Conservation (phyloP, 495 filamentous ascomycete species). For the Podospora anserina region DNA sequence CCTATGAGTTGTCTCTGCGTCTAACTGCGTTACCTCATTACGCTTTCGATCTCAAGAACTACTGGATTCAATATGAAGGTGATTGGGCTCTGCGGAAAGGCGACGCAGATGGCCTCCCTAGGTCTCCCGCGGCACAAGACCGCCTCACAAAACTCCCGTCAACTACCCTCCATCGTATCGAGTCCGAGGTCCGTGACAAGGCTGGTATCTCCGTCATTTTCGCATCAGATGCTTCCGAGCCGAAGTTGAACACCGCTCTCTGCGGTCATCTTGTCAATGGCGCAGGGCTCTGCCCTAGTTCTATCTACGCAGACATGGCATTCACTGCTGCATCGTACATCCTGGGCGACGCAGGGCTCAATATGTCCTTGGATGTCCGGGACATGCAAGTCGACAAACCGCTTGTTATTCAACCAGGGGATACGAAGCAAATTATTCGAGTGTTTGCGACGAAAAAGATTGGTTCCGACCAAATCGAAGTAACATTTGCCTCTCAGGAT, state of each 20-base stretch:
- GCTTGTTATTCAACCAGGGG: constrained; percentile 45
- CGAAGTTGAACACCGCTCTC: constrained; percentile 52
- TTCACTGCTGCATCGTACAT: constrained; percentile 60
- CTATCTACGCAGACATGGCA: constrained; percentile 65
- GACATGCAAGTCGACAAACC: constrained; percentile 56
- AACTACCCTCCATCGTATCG: constrained; percentile 41
- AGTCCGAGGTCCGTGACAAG: constrained; percentile 40
- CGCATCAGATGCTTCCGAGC: constrained; percentile 54
- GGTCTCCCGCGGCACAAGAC: constrained; percentile 43
- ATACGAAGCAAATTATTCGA: constrained; percentile 15
- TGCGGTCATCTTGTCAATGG: constrained; percentile 63
- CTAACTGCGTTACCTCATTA: constrained; percentile 67
- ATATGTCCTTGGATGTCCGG: constrained; percentile 43
- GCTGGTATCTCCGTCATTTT: constrained; percentile 46
- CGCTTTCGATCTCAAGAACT: constrained; percentile 72
- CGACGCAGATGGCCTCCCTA: neutral
- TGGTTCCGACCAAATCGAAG: constrained; percentile 14
- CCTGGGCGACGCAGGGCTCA: constrained; percentile 41
- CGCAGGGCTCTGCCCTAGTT: constrained; percentile 36
- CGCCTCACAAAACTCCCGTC: constrained; percentile 48
- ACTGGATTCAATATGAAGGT: constrained; percentile 72
- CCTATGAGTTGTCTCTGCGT: constrained; percentile 55
- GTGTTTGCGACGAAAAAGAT: constrained; percentile 24
- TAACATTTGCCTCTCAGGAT: constrained; percentile 26
- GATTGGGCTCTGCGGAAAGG: constrained; percentile 41